Conservation (phyloP, 73 alveolate genomes). For the Paramecium sexaurelia region DNA sequence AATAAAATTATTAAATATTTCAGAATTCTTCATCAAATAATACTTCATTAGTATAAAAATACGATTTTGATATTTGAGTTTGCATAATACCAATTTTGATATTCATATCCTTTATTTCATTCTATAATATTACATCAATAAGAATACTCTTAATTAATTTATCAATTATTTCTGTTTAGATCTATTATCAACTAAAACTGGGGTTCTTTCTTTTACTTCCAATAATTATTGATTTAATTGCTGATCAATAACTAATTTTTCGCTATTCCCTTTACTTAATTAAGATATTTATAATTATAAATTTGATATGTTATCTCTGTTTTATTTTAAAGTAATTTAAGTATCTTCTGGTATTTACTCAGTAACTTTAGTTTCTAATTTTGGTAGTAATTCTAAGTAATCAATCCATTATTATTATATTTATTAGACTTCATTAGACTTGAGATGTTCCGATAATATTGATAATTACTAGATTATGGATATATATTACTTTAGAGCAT, state of each 20-base stretch:
- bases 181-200: neutral
- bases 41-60: neutral
- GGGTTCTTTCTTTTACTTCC: neutral
- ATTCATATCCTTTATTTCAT: neutral
- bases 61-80: constrained; percentile 1
- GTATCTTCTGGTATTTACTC: constrained; percentile 18
- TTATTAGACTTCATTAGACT: constrained; percentile 12
- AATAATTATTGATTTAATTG: neutral
- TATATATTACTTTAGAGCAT: neutral
- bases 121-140: neutral
- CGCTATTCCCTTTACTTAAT: neutral
- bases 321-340: neutral
- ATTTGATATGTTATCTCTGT: neutral
- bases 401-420: constrained; percentile 43
- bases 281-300: neutral
- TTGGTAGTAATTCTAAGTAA: neutral
- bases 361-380: constrained; percentile 29
- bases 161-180: neutral
- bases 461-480: neutral
- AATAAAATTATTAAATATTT: neutral
- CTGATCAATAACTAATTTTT: neutral
- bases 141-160: neutral
- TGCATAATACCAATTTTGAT: neutral
- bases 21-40: constrained; percentile 24
- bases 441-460: neutral